Evolutionary conservation across 345 rosid species (phyloP), one percentile per base, ranked within the genome.

Genomic region (Brassica nigra): DNA sequence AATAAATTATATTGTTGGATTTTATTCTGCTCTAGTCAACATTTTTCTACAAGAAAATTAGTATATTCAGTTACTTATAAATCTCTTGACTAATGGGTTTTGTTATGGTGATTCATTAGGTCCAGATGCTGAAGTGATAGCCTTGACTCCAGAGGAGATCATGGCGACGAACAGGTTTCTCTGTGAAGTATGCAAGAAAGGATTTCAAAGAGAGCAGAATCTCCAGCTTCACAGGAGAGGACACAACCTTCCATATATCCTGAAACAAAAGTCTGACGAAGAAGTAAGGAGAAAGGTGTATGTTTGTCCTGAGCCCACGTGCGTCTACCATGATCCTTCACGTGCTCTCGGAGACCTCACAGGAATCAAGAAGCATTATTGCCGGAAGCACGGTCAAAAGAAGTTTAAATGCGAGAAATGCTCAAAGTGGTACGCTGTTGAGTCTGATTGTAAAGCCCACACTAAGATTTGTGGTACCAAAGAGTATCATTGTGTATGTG

Each of bases 381-480:
- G 83, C 1, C 84, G 95, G 57, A 91, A 91, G 65, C 95, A 91
- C 29, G 91, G 96, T 0, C 93, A 91, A 78, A 91, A 91, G 70
- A 91, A 91, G 70, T 89, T 87, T 86, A 91, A 89, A 85, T 91
- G 96, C 18, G 93, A 89, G 55, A 89, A 91, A 62, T 91, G 96
- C 68, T 83, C 91, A 0, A 91, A 89, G 81, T 31, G 84, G 1
- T 91, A 91, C 23, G 97, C 97, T 20, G 93, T 91, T 23, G 91
- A 91, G 70, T 88, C 97, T n/a, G 97, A 91, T 81, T 89, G 89
- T 89, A 91, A 89, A 76, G 93, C 96, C 23, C 96, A 91, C 80
- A 87, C 89, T 6, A 91, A 91, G 57, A 91, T 90, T 44, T 91
- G 96, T 54, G 83, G 83, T 63, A 80, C 83, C 62, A 63, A 91